Conservation (phyloP, 2,329 filamentous ascomycete species). For the Fusarium cyanostomum region DNA sequence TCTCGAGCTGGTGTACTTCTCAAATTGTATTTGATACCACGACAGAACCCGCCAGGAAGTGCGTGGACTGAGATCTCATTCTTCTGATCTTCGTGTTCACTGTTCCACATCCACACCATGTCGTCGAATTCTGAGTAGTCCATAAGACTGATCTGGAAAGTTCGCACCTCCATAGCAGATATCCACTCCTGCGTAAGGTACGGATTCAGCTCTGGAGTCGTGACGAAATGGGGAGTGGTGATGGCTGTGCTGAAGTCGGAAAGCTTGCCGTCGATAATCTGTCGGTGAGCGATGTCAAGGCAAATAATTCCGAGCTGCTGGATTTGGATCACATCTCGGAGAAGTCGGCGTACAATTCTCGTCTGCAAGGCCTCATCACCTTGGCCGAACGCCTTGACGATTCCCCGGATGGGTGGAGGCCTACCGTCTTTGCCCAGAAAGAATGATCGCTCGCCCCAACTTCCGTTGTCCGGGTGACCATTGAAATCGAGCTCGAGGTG, state of each 20-base stretch:
- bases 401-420: constrained; percentile 2
- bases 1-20: background rate
- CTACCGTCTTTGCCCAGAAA: background rate
- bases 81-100: background rate
- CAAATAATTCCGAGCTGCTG: background rate
- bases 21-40: background rate
- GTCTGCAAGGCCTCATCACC: background rate
- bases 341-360: background rate
- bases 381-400: constrained; percentile 2
- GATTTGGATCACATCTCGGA: background rate
- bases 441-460: background rate
- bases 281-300: constrained; percentile 1
- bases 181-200: background rate
- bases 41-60: background rate
- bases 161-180: background rate
- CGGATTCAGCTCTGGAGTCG: constrained; percentile 8
- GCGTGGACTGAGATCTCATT: background rate
- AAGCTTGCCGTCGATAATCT: constrained; percentile 36
- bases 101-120: background rate
- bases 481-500: background rate
- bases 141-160: background rate
- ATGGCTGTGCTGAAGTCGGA: constrained; percentile 40
- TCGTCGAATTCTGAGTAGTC: background rate
- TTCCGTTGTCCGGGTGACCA: background rate
- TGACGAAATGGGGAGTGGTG: constrained; percentile 39